Base-by-base conservation (phyloP, 805 yeast species). In the Pichia cabralensis region DNA sequence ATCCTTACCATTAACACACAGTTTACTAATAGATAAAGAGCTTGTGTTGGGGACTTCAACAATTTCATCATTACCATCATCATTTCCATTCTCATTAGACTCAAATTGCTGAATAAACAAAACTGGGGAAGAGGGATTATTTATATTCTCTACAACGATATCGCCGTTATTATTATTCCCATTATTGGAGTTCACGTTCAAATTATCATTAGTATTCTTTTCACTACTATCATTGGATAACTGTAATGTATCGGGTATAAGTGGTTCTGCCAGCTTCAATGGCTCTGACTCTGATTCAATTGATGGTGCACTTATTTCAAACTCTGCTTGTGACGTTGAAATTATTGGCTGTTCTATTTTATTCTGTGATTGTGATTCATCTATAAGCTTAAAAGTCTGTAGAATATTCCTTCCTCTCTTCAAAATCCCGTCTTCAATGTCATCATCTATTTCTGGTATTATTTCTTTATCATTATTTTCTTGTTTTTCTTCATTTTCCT, bases 41-140 rank as follows among this genome's bases (percentile, higher is more conserved):
- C 46, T 42, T 2, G 46, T 42, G 20, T 42, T 42, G n/a, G 46
- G 46, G 3, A 42, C 23, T 16, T 42, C 44, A 19, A 31, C 23
- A 10, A 32, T n/a, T n/a, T n/a, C 39, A 25, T 22, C 10, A 22
- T 14, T 18, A 4, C 24, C 28, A 14, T 10, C 15, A 10, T 10
- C 24, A 22, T 28, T 28, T 33, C 11, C 18, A 19, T 18, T 22
- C 11, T n/a, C 14, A 20, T 28, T 14, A 8, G 18, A 8, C 12
- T 17, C 27, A 28, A 19, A 5, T 9, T 7, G 18, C 9, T 5
- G 20, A 19, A 20, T 21, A 13, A 25, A 14, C 9, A 14, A 16
- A 4, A 28, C n/a, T 4, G 30, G 30, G 3, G 30, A 28, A 11
- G 30, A 28, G 5, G 20, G 19, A 24, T 24, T 24, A 14, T 24